These are phyloP conservation scores for Logfia minima DNA, from an alignment of 129 eudicot species.

Conservation along the genomic window DNA sequence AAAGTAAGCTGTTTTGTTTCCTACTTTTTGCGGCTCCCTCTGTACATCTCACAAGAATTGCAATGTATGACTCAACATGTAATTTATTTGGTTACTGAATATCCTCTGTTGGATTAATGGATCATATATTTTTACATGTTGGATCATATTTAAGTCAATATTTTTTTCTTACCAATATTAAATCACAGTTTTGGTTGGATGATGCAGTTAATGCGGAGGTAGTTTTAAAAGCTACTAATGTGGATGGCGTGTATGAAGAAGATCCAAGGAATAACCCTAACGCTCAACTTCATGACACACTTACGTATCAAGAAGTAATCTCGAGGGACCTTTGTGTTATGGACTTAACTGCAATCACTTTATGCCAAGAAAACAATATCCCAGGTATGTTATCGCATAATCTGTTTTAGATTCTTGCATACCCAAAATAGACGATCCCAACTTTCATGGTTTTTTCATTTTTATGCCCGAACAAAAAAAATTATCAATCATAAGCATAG, in stretches of 20 bases:
- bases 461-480: neutral
- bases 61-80: neutral
- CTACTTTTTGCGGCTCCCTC: neutral
- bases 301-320: conserved; percentile 86
- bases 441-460: neutral
- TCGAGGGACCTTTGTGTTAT: conserved; percentile 64
- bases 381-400: conserved; percentile 60
- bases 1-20: conserved; percentile 51
- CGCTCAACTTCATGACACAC: conserved; percentile 68
- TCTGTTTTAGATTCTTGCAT: conserved; percentile 23
- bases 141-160: neutral
- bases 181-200: neutral
- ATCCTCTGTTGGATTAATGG: neutral
- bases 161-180: neutral
- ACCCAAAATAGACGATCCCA: neutral
- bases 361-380: conserved; percentile 97
- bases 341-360: conserved; percentile 98
- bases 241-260: conserved; percentile 87
- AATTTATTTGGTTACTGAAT: neutral
- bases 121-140: neutral
- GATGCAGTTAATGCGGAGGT: conserved; percentile 94
- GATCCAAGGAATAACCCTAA: conserved; percentile 76
- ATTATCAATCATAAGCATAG: neutral
- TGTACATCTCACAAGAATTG: neutral
- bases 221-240: conserved; percentile 95